phyloP scores from a whole-genome alignment of 148 eudicot species.

The Gaultheria prostrata region DNA sequence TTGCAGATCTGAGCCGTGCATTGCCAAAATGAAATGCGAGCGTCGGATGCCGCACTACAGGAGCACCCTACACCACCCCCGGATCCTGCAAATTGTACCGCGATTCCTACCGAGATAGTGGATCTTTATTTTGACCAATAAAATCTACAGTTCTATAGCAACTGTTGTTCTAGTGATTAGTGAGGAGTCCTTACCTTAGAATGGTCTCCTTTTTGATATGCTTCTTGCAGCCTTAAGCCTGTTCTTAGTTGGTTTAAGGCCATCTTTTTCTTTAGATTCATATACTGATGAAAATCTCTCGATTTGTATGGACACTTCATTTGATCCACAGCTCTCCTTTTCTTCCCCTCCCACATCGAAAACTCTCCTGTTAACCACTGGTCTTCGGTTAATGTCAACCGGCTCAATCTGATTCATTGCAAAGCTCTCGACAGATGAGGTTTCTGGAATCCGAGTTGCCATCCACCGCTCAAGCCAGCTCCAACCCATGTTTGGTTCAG shows the following conservation, averaged over 20 bases:
- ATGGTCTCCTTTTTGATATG: slow-evolving; percentile 11
- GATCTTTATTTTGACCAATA: background rate
- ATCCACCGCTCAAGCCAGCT: slow-evolving; percentile 94
- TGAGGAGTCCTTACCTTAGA: slow-evolving; percentile 1
- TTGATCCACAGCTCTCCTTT: slow-evolving; percentile 86
- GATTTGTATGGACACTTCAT: slow-evolving; percentile 56
- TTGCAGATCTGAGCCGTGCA: no score
- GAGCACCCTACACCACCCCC: no score
- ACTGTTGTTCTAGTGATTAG: background rate
- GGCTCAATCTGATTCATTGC: slow-evolving; percentile 36
- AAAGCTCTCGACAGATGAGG: slow-evolving; percentile 31
- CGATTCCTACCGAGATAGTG: background rate
- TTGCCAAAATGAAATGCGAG: no score
- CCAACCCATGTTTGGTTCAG: slow-evolving; percentile 63
- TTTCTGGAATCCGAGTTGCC: slow-evolving; percentile 73
- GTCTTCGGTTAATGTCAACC: slow-evolving; percentile 25
- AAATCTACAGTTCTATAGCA: background rate
- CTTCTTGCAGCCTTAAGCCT: slow-evolving; percentile 6
- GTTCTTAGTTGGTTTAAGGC: background rate
- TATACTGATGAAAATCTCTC: slow-evolving; percentile 21
- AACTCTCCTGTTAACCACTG: slow-evolving; percentile 27
- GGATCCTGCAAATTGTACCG: background rate
- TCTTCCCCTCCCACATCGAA: slow-evolving; percentile 57
- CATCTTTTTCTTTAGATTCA: slow-evolving; percentile 27
- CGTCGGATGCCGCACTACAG: no score